Evolutionary conservation across 73 alveolate genomes (phyloP).

Genomic region (Tetrahymena borealis): DNA sequence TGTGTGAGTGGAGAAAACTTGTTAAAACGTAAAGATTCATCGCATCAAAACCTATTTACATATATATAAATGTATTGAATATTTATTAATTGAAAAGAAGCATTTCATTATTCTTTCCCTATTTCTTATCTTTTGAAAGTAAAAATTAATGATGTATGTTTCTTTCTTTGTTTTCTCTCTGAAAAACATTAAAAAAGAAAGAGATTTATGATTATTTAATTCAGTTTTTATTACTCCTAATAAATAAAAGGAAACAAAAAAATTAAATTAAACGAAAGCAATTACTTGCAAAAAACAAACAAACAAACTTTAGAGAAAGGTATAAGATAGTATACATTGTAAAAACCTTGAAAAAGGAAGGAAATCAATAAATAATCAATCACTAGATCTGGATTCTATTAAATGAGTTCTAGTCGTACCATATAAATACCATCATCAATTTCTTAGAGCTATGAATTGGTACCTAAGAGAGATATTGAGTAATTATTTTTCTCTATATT

Average conservation of each 20-base stretch:
- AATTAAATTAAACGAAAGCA: background rate
- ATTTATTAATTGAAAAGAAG: too few species aligned
- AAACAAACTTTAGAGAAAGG: background rate
- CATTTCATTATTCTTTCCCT: too few species aligned
- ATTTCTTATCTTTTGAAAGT: too few species aligned
- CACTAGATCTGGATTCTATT: background rate
- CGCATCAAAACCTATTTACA: background rate
- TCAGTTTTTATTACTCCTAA: background rate
- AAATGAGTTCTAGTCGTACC: background rate
- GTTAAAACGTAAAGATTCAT: background rate
- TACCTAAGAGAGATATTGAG: background rate
- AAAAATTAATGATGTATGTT: background rate
- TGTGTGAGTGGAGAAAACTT: background rate
- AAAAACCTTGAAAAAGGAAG: background rate
- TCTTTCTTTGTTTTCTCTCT: background rate
- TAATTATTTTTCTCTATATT: too few species aligned
- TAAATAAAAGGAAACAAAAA: background rate
- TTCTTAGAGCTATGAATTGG: background rate
- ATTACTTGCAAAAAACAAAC: background rate
- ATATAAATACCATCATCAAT: background rate
- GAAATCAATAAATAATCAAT: background rate
- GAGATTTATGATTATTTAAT: background rate
- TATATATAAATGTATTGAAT: too few species aligned
- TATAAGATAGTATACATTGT: background rate
- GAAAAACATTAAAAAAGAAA: background rate